Percentiles rank a stretch among this genome's conserved stretches.
These are phyloP conservation scores for Elymus sibiricus DNA, from an alignment of 176 grass and related monocot genomes.

Conservation along the genomic window DNA sequence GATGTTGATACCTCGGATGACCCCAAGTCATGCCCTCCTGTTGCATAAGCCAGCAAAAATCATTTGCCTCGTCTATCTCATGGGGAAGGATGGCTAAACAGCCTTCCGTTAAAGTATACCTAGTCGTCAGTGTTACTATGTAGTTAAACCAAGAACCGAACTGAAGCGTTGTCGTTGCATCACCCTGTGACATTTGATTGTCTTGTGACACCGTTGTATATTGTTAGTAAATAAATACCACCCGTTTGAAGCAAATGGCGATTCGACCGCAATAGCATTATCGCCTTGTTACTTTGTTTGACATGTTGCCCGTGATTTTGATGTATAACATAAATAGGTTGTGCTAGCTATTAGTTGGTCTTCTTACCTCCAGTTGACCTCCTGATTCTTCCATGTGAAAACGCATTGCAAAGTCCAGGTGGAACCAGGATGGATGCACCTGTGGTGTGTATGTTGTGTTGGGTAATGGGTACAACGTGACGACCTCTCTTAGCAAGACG, in stretches of 20 bases:
- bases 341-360: not conserved
- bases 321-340: not conserved
- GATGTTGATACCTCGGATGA: slow-evolving; percentile 92
- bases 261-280: not conserved
- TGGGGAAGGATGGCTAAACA: slow-evolving; percentile 35
- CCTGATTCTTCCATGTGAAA: not conserved
- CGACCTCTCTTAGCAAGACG: not conserved
- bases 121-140: slow-evolving; percentile 28
- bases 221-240: slow-evolving; percentile 47
- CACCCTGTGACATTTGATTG: slow-evolving; percentile 10
- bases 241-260: not conserved
- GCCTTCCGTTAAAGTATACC: slow-evolving; percentile 26
- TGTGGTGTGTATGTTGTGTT: not conserved
- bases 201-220: slow-evolving; percentile 45
- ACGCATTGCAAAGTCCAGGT: not conserved
- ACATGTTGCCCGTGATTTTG: not conserved
- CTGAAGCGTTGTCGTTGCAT: slow-evolving; percentile 29
- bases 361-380: not conserved
- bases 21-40: slow-evolving; percentile 69
- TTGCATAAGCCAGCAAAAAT: slow-evolving; percentile 49
- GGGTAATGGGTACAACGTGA: slow-evolving; percentile 13
- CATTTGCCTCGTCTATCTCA: slow-evolving; percentile 14
- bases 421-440: not conserved
- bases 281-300: not conserved
- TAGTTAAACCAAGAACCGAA: slow-evolving; percentile 45